phyloP scores from a whole-genome alignment of 2,329 filamentous ascomycete genomes.

The Elsinoe necatrix region DNA sequence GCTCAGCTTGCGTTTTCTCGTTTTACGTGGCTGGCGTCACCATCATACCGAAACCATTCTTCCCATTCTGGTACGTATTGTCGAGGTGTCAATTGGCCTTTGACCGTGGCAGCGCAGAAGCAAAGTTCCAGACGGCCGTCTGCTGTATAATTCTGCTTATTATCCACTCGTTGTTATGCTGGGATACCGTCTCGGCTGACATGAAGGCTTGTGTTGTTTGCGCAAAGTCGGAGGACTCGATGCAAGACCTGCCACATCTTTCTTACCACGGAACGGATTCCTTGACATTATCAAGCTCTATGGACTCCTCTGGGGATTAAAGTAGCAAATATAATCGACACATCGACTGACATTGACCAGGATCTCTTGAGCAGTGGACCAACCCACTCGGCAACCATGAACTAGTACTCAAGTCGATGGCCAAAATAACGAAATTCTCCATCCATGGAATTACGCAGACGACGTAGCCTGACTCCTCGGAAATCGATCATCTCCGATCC shows the following conservation, averaged over 20 bases:
- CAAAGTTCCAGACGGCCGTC: too few species aligned
- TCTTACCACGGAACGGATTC: background rate
- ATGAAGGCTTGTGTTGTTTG: too few species aligned
- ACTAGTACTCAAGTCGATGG: background rate
- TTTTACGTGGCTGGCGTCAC: background rate
- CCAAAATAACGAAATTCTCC: background rate
- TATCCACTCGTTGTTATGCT: background rate
- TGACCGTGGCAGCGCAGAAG: too few species aligned
- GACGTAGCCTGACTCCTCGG: conserved; percentile 9
- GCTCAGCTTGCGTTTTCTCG: background rate
- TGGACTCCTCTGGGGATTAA: too few species aligned
- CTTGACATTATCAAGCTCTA: too few species aligned
- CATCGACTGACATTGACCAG: too few species aligned
- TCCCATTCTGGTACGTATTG: background rate
- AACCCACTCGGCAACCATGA: background rate
- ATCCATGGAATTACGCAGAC: conserved; percentile 8
- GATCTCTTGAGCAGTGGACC: too few species aligned
- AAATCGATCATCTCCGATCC: conserved; percentile 2
- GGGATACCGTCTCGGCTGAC: background rate
- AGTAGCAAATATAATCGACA: too few species aligned
- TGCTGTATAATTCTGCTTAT: too few species aligned
- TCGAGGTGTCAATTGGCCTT: background rate
- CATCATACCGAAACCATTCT: background rate
- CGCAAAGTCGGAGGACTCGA: background rate
- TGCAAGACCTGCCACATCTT: background rate